Evolutionary conservation across 2,329 filamentous ascomycete species (phyloP).

Genomic region (Calycina marina): DNA sequence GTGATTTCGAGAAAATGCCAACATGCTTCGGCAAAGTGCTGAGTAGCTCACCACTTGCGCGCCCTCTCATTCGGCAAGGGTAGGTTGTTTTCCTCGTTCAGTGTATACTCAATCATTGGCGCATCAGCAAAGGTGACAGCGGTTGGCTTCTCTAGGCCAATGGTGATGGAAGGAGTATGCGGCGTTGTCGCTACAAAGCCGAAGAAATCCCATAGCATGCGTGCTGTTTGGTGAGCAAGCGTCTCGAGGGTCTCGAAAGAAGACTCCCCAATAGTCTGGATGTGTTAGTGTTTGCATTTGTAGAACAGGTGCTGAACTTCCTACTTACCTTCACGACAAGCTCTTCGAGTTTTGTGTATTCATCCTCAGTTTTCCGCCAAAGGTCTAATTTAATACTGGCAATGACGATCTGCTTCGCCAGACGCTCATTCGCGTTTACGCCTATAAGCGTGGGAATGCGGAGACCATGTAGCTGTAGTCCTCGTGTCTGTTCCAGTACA

Average conservation of each 20-base stretch:
- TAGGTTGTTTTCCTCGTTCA: too few species aligned
- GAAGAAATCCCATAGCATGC: slow-evolving; percentile 31
- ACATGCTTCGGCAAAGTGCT: too few species aligned
- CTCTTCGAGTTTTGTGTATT: slow-evolving; percentile 41
- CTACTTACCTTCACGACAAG: slow-evolving; percentile 43
- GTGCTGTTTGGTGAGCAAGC: slow-evolving; percentile 34
- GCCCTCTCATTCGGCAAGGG: too few species aligned
- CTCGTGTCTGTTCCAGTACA: slow-evolving; percentile 15
- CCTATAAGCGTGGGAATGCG: slow-evolving; percentile 55
- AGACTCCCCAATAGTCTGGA: slow-evolving; percentile 40
- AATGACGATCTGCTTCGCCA: slow-evolving; percentile 50
- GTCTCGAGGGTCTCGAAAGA: slow-evolving; percentile 50
- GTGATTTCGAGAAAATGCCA: too few species aligned
- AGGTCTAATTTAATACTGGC: slow-evolving; percentile 47
- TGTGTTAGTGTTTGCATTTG: not conserved
- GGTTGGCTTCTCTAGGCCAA: slow-evolving; percentile 57
- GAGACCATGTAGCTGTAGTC: slow-evolving; percentile 34
- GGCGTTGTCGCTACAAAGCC: not conserved
- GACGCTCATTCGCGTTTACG: slow-evolving; percentile 56
- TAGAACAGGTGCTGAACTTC: not conserved
- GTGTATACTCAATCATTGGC: slow-evolving; percentile 46
- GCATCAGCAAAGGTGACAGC: slow-evolving; percentile 61
- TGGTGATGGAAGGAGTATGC: slow-evolving; percentile 28
- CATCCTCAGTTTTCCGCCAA: slow-evolving; percentile 27
- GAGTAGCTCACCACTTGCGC: too few species aligned